Evolutionary conservation across 108 stramenopile species (phyloP).

Genomic region (Schizochytrium sp.): DNA sequence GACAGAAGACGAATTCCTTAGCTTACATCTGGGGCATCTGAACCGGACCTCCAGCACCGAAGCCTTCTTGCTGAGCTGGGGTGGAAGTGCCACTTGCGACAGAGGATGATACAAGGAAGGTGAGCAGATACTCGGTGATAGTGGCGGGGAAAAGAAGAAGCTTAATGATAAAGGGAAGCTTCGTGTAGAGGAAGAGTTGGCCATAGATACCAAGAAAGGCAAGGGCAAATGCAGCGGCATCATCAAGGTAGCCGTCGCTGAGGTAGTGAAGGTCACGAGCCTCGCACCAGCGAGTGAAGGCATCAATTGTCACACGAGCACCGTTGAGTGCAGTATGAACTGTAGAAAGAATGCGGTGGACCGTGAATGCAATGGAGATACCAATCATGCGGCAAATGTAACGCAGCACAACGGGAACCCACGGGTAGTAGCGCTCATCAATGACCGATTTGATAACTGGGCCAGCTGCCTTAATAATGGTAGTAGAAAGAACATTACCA

Average conservation of each 20-base stretch:
- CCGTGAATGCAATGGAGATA: conserved; percentile 89
- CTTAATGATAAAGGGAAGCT: conserved; percentile 88
- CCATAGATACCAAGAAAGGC: conserved; percentile 86
- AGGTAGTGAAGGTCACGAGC: conserved; percentile 79
- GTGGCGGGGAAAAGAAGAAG: conserved; percentile 84
- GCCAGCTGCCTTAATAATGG: conserved; percentile 78
- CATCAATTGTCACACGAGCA: conserved; percentile 87
- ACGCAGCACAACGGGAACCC: conserved; percentile 69
- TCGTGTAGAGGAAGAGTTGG: conserved; percentile 82
- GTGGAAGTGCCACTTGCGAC: conserved; percentile 13
- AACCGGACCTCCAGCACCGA: neutral
- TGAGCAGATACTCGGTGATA: conserved; percentile 81
- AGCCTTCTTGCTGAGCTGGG: conserved; percentile 23
- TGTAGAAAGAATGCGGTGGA: conserved; percentile 87
- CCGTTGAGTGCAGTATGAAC: conserved; percentile 88
- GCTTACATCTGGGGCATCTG: neutral
- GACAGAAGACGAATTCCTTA: neutral
- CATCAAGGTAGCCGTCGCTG: conserved; percentile 83
- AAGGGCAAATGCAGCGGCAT: conserved; percentile 84
- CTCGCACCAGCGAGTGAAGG: conserved; percentile 73
- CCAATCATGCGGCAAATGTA: conserved; percentile 80
- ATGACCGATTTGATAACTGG: conserved; percentile 79
- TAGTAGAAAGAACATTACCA: conserved; percentile 81
- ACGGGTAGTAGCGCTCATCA: conserved; percentile 83
- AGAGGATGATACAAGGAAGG: conserved; percentile 75